Conservation (phyloP, 805 yeast species). For the Yueomyces sp. region DNA sequence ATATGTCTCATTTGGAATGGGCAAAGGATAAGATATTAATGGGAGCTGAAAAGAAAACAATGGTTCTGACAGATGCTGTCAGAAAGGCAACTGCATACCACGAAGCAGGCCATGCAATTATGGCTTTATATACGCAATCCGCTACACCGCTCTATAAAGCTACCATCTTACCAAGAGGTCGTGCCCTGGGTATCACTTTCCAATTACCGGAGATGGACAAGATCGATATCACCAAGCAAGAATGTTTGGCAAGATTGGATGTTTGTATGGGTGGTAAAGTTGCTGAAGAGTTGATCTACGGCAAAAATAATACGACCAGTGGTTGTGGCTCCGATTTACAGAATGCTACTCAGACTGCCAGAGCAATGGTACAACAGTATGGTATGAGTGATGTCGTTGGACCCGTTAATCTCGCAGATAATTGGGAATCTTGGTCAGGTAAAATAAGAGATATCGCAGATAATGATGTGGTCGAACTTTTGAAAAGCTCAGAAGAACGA, state of each 20-base stretch:
- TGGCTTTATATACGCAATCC: slow-evolving; percentile 89
- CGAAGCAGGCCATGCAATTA: slow-evolving; percentile 98
- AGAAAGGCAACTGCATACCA: slow-evolving; percentile 92
- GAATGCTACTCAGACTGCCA: slow-evolving; percentile 82
- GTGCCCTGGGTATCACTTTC: slow-evolving; percentile 93
- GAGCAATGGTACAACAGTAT: slow-evolving; percentile 92
- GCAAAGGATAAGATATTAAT: slow-evolving; percentile 95
- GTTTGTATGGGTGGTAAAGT: slow-evolving; percentile 99
- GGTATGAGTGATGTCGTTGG: slow-evolving; percentile 95
- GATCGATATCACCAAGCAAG: slow-evolving; percentile 80
- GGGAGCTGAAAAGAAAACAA: slow-evolving; percentile 96
- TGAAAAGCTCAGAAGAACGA: slow-evolving; percentile 67
- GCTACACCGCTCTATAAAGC: slow-evolving; percentile 96
- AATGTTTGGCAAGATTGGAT: slow-evolving; percentile 82
- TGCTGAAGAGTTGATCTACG: slow-evolving; percentile 89
- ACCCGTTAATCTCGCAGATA: slow-evolving; percentile 77
- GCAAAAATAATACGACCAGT: slow-evolving; percentile 82
- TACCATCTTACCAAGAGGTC: slow-evolving; percentile 90
- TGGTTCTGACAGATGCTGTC: slow-evolving; percentile 94
- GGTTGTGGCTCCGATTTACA: slow-evolving; percentile 91
- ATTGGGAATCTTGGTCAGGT: slow-evolving; percentile 94
- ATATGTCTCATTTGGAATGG: slow-evolving; percentile 92
- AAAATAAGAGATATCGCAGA: slow-evolving; percentile 82
- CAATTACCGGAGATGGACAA: slow-evolving; percentile 98
- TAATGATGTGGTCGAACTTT: slow-evolving; percentile 68